Percentiles rank a stretch among this genome's conserved stretches.
phyloP scores from a whole-genome alignment of 495 filamentous ascomycete species.

The Lentithecium fluviatile region DNA sequence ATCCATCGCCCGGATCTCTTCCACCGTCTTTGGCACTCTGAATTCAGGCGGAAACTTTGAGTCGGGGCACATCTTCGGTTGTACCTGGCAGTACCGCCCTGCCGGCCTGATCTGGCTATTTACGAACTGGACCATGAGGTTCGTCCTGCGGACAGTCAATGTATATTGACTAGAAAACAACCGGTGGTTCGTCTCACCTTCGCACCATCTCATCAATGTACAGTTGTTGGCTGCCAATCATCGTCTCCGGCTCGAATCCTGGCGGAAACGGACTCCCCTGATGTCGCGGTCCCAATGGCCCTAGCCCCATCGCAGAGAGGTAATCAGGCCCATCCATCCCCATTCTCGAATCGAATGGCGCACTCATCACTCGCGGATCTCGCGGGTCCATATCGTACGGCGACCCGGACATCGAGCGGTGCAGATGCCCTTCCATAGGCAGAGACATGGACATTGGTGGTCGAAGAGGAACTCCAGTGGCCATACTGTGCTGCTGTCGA shows the following conservation, averaged over 20 bases:
- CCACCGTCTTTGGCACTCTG: slow-evolving; percentile 34
- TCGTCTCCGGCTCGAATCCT: slow-evolving; percentile 26
- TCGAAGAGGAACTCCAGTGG: slow-evolving; percentile 9
- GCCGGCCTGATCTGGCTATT: slow-evolving; percentile 35
- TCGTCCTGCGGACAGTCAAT: slow-evolving; percentile 32
- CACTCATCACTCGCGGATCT: slow-evolving; percentile 26
- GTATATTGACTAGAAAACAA: background rate
- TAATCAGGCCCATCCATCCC: slow-evolving; percentile 30
- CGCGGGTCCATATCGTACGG: slow-evolving; percentile 32
- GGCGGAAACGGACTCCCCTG: slow-evolving; percentile 13
- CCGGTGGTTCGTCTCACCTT: slow-evolving; percentile 14
- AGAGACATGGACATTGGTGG: slow-evolving; percentile 16
- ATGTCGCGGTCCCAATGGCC: slow-evolving; percentile 3
- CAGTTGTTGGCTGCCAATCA: slow-evolving; percentile 11
- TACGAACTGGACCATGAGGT: slow-evolving; percentile 40
- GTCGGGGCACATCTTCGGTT: slow-evolving; percentile 43
- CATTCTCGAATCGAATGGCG: slow-evolving; percentile 17
- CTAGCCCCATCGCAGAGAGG: slow-evolving; percentile 22
- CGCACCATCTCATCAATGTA: slow-evolving; percentile 29
- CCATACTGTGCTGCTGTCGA: slow-evolving; percentile 8
- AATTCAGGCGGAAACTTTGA: slow-evolving; percentile 41
- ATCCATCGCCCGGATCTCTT: slow-evolving; percentile 38
- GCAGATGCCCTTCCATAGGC: slow-evolving; percentile 15
- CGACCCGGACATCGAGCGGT: slow-evolving; percentile 12
- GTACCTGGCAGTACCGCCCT: slow-evolving; percentile 37